Evolutionary conservation across 768 basidiomycete genomes (phyloP).

Genomic region (Suillus subaureus): DNA sequence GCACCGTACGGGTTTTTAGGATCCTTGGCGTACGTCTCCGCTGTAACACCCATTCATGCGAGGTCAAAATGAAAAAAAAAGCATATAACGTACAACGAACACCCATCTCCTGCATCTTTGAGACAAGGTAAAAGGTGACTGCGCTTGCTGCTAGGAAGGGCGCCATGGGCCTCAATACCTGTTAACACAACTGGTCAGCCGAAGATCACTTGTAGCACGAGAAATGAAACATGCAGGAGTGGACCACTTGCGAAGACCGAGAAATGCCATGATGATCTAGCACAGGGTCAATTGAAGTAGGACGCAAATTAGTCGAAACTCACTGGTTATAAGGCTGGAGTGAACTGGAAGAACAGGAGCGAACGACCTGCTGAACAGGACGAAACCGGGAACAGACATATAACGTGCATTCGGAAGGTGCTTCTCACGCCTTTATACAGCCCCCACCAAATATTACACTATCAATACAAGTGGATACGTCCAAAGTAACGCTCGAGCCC

Average conservation of each 20-base stretch:
- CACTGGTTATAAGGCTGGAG: not conserved
- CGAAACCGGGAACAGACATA: not conserved
- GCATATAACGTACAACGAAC: not conserved
- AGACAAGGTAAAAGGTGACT: not conserved
- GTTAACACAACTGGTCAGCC: not conserved
- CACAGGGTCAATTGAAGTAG: not conserved
- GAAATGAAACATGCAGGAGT: not conserved
- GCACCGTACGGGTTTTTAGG: not conserved
- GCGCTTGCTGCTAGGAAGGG: not conserved
- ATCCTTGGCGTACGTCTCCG: not conserved
- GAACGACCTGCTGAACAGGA: not conserved
- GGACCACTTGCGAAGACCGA: not conserved
- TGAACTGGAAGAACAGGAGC: not conserved
- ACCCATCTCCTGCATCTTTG: not conserved
- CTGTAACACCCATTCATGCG: not conserved
- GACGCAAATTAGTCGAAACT: not conserved
- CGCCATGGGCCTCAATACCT: slow-evolving; percentile 1
- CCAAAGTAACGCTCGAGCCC: not conserved
- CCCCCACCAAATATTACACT: not conserved
- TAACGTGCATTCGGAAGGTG: not conserved
- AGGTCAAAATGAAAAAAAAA: not conserved
- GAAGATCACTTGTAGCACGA: not conserved
- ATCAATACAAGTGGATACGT: not conserved
- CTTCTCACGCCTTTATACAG: not conserved
- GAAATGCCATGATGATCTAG: not conserved